Evolutionary conservation across 2,329 filamentous ascomycete genomes (phyloP), one percentile per base, ranked within the genome.

Genomic region (Phaeosphaeria sp.): DNA sequence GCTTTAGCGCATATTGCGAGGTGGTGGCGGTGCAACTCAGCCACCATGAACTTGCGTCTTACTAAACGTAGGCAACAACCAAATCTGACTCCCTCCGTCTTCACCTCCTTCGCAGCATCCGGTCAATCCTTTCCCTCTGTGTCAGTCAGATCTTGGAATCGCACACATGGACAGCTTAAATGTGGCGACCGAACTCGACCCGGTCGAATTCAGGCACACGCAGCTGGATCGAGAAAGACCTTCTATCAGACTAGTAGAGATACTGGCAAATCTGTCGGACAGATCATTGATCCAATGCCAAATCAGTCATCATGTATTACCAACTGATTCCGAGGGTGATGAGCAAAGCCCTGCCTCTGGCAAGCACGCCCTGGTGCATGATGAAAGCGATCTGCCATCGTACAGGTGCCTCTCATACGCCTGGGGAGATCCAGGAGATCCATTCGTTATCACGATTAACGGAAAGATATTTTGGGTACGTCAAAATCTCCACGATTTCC

Each of bases 331-430:
- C 13, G 36, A 39, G 36, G 15, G 15, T 3, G 15, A 39, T 3
- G 17, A n/a, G 15, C 36, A 39, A 39, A 39, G 36, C 17, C 2
- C n/a, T 7, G 36, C 11, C 15, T 39, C 36, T n/a, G 36, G 36
- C 15, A 39, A 39, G n/a, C 36, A 15, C 17, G 4, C 36, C 3
- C 21, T 27, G 15, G 36, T 15, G 36, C 17, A 39, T 21, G 24
- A 27, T 13, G 15, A 25, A 8, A 27, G 15, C 6, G 20, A 18
- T 3, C 22, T 33, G 6, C 39, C 20, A 20, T 15, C 24, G 5
- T 55, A 55, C 30, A 39, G n/a, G 7, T 55, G 53, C 39, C 25
- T 55, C 8, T 50, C 46, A 5, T 55, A 55, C 25, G 45, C 27
- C 15, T 55, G 53, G 53, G 53, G 53, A 6, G 53, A 50, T 22